Evolutionary conservation across 345 rosid species (phyloP), one percentile per base, ranked within the genome.

Genomic region (Populus ilicifolia): DNA sequence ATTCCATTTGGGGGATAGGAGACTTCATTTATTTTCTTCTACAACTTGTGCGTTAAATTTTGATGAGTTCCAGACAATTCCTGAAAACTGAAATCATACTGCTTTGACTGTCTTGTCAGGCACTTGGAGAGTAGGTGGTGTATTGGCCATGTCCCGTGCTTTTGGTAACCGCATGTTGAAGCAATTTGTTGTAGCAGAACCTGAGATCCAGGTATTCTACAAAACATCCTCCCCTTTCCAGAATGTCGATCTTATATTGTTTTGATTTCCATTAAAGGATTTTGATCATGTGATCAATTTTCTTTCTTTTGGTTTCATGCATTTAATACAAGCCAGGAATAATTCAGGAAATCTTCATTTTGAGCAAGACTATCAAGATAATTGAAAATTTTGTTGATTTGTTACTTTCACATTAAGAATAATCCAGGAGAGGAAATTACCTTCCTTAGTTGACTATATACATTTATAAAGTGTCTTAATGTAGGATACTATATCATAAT

Each of bases 91-190:
- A 72, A 54, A 66, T 72, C 25, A 46, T 62, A 9, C 38, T 71
- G 43, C 65, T 78, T 70, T 75, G 64, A 59, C 63, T 56, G 23
- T 78, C 67, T 78, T 81, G 41, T 76, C 85, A 94, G 99, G 99
- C 75, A 96, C 98, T 69, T 96, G 99, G 99, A 88, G 99, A 85
- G 99, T 96, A 63, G 99, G 99, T 75, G 99, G 97, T 73, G 97
- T 96, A n/a, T 80, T 96, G 81, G 98, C 99, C 56, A 94, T 96
- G 99, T 94, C 98, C 65, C 90, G 98, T 64, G 99, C 99, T 65
- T 96, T 96, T 77, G 99, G 99, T 17, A 96, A 96, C 83, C 96
- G 97, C 75, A 91, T 96, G 99, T 81, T 96, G 90, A 96, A 96
- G 90, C 98, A 89, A 85, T 96, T 86, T 72, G 97, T 96, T 59